A percentile compares a stretch with the other conserved stretches of the same genome.
These are phyloP conservation scores for Boletus rubescentipes DNA, from an alignment of 768 basidiomycete genomes.

Conservation along the genomic window DNA sequence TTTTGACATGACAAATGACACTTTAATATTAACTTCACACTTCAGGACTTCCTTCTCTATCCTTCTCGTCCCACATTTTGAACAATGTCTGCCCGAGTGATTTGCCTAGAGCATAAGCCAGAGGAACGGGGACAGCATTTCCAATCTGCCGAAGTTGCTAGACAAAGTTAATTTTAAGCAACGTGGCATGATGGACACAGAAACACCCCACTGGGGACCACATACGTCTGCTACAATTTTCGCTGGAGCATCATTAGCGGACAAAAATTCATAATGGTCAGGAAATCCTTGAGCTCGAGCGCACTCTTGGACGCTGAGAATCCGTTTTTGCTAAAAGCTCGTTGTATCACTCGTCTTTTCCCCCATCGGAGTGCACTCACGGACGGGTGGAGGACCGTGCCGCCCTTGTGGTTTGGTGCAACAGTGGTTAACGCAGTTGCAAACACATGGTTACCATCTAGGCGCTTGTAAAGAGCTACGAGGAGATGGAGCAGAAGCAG, in stretches of 20 bases:
- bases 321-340: slow-evolving; percentile 60
- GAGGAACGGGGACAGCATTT: slow-evolving; percentile 74
- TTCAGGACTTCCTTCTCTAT: slow-evolving; percentile 46
- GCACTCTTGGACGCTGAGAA: slow-evolving; percentile 63
- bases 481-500: slow-evolving; percentile 4
- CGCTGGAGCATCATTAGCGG: slow-evolving; percentile 36
- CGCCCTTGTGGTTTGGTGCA: slow-evolving; percentile 50
- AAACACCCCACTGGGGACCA: slow-evolving; percentile 8
- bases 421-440: slow-evolving; percentile 62
- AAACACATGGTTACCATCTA: slow-evolving; percentile 54
- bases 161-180: slow-evolving; percentile 1
- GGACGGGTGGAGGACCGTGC: slow-evolving; percentile 44
- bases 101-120: slow-evolving; percentile 61
- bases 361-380: slow-evolving; percentile 28
- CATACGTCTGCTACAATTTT: slow-evolving; percentile 53
- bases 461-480: slow-evolving; percentile 55
- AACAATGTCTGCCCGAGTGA: slow-evolving; percentile 45
- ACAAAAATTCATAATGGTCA: slow-evolving; percentile 63
- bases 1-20: background rate
- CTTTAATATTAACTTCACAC: slow-evolving; percentile 28
- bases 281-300: slow-evolving; percentile 81
- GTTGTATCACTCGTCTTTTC: background rate
- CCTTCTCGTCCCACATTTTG: slow-evolving; percentile 43
- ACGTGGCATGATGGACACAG: background rate
- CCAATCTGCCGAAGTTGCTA: slow-evolving; percentile 79